These are phyloP conservation scores for Tilletia walkeri DNA, from an alignment of 1,284 basidiomycete genomes.

Conservation along the genomic window DNA sequence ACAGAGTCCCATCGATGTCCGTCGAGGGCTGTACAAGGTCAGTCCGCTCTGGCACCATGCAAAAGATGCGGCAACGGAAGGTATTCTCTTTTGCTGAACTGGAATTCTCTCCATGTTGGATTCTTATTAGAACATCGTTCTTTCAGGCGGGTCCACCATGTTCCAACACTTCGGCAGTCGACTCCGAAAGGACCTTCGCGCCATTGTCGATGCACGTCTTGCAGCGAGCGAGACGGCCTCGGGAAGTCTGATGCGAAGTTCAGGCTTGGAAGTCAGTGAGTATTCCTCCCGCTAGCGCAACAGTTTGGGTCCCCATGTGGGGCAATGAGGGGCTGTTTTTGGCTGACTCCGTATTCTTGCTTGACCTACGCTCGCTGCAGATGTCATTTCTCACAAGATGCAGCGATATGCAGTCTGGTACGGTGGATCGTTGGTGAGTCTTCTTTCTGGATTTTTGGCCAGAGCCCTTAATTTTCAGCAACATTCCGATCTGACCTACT, in stretches of 20 bases:
- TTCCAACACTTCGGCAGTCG: constrained; percentile 96
- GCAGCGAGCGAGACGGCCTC: constrained; percentile 73
- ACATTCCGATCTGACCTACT: neutral
- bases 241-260: constrained; percentile 68
- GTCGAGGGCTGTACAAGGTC: constrained; percentile 89
- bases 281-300: neutral
- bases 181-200: constrained; percentile 90
- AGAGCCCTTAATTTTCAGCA: too few relatives aligned
- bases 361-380: constrained; percentile 60
- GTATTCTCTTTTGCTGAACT: too few relatives aligned
- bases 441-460: too few relatives aligned
- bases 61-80: too few relatives aligned
- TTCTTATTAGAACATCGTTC: constrained; percentile 74
- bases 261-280: constrained; percentile 49
- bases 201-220: constrained; percentile 86
- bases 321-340: neutral
- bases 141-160: constrained; percentile 95
- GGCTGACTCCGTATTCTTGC: neutral
- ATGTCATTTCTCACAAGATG: constrained; percentile 97
- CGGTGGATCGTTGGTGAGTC: constrained; percentile 78
- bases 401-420: constrained; percentile 99
- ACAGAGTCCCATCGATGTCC: constrained; percentile 90
- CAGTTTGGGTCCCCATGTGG: neutral
- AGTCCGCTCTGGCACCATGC: constrained; percentile 20
- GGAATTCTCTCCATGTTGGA: neutral